Evolutionary conservation across 805 yeast genomes (phyloP), one percentile per base, ranked within the genome.

Genomic region (Wickerhamomyces bovis): DNA sequence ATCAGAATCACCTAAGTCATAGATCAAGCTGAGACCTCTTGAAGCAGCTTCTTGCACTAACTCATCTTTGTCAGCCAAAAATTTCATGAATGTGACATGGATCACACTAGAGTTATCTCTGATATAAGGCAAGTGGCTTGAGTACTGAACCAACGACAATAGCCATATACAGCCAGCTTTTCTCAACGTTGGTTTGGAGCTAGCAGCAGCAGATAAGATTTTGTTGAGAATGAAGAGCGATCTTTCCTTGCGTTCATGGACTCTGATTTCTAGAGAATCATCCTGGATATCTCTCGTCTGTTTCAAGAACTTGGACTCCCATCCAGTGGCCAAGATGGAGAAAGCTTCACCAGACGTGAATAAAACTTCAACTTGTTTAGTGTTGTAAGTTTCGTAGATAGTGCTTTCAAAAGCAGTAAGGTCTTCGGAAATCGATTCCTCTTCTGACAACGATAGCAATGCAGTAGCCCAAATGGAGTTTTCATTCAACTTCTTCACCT

Each of bases 21-120:
- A 92, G 5, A 89, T 76, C 16, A 90, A 68, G 52, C 90, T 80
- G 44, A 92, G 71, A 3, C 97, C 99, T 54, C 95, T 73, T 0
- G 96, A 81, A 0, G 98, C 97, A 12, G 94, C 77, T 50, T 92
- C 97, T 60, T 92, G 97, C n/a, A 89, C 72, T 18, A 89, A 65
- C 26, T 90, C 97, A 60, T 92, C 97, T 44, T 82, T 70, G 52
- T 85, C 94, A 0, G 87, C 81, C 46, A 92, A 69, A 58, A 87
- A 86, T 49, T 76, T 74, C 85, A 89, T 80, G 56, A 92, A 90
- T 1, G 84, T 68, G 4, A 76, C 59, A 61, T 92, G 97, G 39
- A 89, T 78, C 21, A 76, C 76, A n/a, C 78, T 67, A 0, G 88
- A 70, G 5, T 66, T 67, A 0, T 58, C 65, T 21, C 58, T 57